Evolutionary conservation across 192 early-diverging fungal species (phyloP).

Genomic region (Gamsiella multidivaricata): DNA sequence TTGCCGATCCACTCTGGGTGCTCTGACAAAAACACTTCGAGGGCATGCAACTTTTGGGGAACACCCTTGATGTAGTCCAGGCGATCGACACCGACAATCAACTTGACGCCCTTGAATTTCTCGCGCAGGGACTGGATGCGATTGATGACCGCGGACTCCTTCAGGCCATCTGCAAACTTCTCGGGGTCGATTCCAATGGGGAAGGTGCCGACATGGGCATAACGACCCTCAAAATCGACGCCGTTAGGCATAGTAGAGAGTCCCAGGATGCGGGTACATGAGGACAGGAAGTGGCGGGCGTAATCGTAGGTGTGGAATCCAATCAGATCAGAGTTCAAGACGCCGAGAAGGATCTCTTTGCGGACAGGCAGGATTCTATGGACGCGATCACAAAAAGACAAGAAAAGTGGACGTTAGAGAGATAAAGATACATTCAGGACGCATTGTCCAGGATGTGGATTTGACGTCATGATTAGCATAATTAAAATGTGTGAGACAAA

Average conservation of each 20-base stretch:
- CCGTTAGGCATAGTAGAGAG: conserved; percentile 93
- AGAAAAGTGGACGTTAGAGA: neutral
- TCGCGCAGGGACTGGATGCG: conserved; percentile 85
- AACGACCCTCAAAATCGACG: conserved; percentile 92
- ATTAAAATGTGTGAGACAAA: neutral
- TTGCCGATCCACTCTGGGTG: conserved; percentile 94
- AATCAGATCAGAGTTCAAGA: conserved; percentile 91
- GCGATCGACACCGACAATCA: conserved; percentile 97
- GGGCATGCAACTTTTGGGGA: conserved; percentile 97
- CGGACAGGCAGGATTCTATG: conserved; percentile 91
- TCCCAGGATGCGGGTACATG: conserved; percentile 96
- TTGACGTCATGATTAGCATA: conserved; percentile 4
- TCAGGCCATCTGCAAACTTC: conserved; percentile 90
- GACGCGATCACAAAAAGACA: neutral
- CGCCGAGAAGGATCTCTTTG: conserved; percentile 91
- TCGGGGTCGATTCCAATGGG: conserved; percentile 99
- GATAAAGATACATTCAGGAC: neutral
- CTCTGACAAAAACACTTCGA: conserved; percentile 89
- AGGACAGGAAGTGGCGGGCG: conserved; percentile 96
- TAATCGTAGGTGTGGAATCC: conserved; percentile 99
- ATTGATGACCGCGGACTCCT: conserved; percentile 70
- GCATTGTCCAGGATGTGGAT: neutral
- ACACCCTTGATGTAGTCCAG: conserved; percentile 99
- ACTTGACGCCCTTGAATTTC: conserved; percentile 86
- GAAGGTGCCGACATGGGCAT: conserved; percentile 97